Percentiles rank a stretch among this genome's conserved stretches.
phyloP scores from a whole-genome alignment of 306 rosid species.

The Malus sieversii region DNA sequence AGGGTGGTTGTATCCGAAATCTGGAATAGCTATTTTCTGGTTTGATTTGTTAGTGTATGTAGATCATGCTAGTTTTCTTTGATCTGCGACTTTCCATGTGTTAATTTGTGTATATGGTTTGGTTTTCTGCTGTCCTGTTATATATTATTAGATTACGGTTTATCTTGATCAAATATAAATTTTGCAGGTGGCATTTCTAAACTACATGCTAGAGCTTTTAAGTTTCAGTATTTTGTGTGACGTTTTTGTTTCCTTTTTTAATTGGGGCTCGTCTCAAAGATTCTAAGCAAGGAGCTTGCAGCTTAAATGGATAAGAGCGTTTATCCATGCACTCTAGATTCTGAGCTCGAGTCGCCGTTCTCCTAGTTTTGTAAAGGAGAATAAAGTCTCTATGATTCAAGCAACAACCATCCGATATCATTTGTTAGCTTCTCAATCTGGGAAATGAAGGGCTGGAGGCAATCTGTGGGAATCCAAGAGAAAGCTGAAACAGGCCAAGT shows the following conservation, averaged over 20 bases:
- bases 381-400: too few relatives aligned
- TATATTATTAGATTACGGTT: not conserved
- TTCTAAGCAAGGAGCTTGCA: not conserved
- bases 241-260: not conserved
- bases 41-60: not conserved
- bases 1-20: not conserved
- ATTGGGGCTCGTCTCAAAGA: not conserved
- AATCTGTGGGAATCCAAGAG: not conserved
- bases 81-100: not conserved
- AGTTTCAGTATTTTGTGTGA: not conserved
- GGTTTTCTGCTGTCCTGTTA: not conserved
- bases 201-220: not conserved
- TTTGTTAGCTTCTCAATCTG: not conserved
- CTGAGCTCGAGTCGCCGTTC: not conserved
- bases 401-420: too few relatives aligned
- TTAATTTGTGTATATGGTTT: slow-evolving; percentile 8
- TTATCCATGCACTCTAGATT: not conserved
- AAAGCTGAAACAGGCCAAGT: not conserved
- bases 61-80: not conserved
- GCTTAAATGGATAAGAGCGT: too few relatives aligned
- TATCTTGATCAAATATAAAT: not conserved
- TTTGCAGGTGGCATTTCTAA: not conserved
- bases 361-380: not conserved
- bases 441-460: not conserved
- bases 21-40: not conserved